Conservation (phyloP, 1,139 yeast genomes). For the Entelexis sorbosivorans region DNA sequence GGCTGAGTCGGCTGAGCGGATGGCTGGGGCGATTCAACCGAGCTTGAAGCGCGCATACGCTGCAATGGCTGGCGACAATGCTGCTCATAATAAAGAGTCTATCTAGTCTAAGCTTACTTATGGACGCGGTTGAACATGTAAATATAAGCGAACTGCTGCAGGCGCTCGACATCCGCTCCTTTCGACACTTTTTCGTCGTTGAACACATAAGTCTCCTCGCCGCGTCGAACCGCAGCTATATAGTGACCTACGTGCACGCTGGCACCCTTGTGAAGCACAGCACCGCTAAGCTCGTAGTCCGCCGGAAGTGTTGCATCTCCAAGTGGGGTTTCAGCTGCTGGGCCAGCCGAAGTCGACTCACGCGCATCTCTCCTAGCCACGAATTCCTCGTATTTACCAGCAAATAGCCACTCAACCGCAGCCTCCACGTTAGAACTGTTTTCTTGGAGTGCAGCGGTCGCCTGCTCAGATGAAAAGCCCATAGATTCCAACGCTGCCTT, state of each 20-base stretch:
- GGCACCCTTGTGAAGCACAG: slow-evolving; percentile 86
- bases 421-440: slow-evolving; percentile 53
- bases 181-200: slow-evolving; percentile 89
- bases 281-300: slow-evolving; percentile 49
- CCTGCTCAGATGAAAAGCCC: slow-evolving; percentile 63
- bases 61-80: background rate
- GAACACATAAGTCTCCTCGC: slow-evolving; percentile 62
- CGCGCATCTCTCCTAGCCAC: slow-evolving; percentile 50
- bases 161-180: slow-evolving; percentile 47
- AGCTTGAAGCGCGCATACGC: background rate
- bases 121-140: slow-evolving; percentile 28
- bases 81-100: background rate
- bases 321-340: background rate
- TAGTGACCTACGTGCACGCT: slow-evolving; percentile 96
- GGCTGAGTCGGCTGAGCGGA: background rate
- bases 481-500: slow-evolving; percentile 48
- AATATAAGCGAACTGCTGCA: slow-evolving; percentile 47
- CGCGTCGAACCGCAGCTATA: slow-evolving; percentile 60
- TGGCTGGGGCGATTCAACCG: background rate
- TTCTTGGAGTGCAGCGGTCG: slow-evolving; percentile 56
- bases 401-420: slow-evolving; percentile 84
- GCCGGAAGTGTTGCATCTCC: slow-evolving; percentile 13
- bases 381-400: slow-evolving; percentile 51
- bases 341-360: background rate
- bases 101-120: background rate